These are phyloP conservation scores for Gnomoniopsis sp. DNA, from an alignment of 2,329 filamentous ascomycete species.

Conservation along the genomic window DNA sequence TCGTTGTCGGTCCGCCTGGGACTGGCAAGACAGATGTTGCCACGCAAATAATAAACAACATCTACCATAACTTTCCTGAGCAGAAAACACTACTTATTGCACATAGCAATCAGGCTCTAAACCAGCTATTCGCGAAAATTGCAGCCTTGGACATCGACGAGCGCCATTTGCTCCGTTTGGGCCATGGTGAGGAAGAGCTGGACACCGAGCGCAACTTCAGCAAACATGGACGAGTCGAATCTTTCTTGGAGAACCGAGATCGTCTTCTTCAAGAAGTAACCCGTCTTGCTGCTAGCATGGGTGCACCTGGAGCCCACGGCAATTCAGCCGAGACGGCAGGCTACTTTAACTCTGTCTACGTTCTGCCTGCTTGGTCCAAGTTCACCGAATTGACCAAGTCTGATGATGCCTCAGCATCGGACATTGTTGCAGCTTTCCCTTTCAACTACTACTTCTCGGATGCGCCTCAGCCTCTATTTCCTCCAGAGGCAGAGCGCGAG, in stretches of 20 bases:
- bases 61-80: constrained; percentile 95
- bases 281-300: constrained; percentile 78
- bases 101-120: constrained; percentile 96
- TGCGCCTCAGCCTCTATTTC: constrained; percentile 82
- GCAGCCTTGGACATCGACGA: constrained; percentile 94
- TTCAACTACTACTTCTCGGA: constrained; percentile 86
- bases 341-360: constrained; percentile 92
- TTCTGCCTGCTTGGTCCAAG: constrained; percentile 82
- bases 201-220: constrained; percentile 83
- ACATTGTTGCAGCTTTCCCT: constrained; percentile 74
- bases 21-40: constrained; percentile 99
- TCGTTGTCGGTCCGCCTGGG: constrained; percentile 91
- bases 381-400: constrained; percentile 67
- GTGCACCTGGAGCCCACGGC: constrained; percentile 88
- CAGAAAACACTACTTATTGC: constrained; percentile 91
- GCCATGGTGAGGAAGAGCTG: constrained; percentile 93
- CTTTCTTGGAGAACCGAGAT: constrained; percentile 84
- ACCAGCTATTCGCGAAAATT: constrained; percentile 97
- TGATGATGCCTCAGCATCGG: constrained; percentile 52
- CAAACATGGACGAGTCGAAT: constrained; percentile 92
- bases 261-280: constrained; percentile 78
- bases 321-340: constrained; percentile 95
- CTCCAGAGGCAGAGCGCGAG: constrained; percentile 60
- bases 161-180: constrained; percentile 84
- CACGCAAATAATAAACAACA: constrained; percentile 97